Conservation (phyloP, 225 moss, liverwort and hornwort species). For the Marchantia paleacea region DNA sequence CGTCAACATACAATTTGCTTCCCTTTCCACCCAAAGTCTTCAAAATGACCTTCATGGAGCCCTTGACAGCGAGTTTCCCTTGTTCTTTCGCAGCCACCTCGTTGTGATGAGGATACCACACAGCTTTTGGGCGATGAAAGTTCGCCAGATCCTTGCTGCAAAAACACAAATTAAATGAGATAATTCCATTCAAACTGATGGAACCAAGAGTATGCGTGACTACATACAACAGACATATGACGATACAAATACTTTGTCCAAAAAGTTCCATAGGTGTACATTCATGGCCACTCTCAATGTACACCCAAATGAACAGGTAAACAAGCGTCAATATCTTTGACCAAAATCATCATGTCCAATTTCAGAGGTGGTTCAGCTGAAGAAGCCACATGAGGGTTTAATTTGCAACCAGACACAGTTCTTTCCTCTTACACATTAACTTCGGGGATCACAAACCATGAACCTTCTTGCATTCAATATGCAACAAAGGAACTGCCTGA, state of each 20-base stretch:
- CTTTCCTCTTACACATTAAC: neutral
- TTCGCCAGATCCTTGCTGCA: slow-evolving; percentile 97
- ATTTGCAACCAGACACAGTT: neutral
- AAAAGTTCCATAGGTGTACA: neutral
- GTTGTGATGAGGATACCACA: slow-evolving; percentile 99
- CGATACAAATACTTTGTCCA: neutral
- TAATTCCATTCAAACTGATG: neutral
- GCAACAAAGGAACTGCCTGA: too few species aligned
- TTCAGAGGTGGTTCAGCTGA: neutral
- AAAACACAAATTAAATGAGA: slow-evolving; percentile 25
- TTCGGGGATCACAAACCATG: neutral
- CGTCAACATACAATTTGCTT: slow-evolving; percentile 89
- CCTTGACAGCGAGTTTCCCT: slow-evolving; percentile 86
- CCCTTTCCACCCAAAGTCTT: slow-evolving; percentile 98
- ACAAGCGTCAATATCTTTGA: neutral
- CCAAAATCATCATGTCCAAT: neutral
- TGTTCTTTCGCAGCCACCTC: slow-evolving; percentile 99
- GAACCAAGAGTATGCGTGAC: neutral
- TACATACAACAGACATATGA: neutral
- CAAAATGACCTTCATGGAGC: slow-evolving; percentile 93
- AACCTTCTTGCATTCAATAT: neutral
- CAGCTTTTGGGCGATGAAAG: slow-evolving; percentile 98
- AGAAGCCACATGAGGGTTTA: neutral
- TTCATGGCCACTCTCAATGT: neutral
- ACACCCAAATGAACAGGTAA: neutral